phyloP scores from a whole-genome alignment of 2,329 filamentous ascomycete genomes.

The Apiospora koreana region DNA sequence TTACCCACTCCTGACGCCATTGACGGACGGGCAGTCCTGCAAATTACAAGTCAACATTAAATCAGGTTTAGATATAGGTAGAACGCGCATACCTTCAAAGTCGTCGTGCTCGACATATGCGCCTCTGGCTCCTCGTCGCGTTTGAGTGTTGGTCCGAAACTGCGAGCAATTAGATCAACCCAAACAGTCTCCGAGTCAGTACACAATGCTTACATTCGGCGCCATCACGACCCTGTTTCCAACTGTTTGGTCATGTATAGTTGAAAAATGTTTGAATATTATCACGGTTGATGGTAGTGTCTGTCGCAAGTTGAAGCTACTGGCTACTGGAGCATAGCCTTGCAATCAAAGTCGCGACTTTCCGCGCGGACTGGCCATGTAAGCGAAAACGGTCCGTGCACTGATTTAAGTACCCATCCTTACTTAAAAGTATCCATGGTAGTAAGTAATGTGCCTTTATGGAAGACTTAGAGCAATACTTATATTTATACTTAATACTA shows the following conservation, averaged over 20 bases:
- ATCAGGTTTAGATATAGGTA: constrained; percentile 1
- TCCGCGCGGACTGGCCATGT: not conserved
- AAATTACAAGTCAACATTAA: not conserved
- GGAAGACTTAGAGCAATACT: too few species aligned
- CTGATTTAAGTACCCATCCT: not conserved
- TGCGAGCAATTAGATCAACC: constrained; percentile 11
- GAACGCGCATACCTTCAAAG: constrained; percentile 51
- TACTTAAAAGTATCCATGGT: too few species aligned
- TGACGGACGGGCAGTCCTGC: constrained; percentile 84
- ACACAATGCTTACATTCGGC: not conserved
- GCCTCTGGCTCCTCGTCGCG: constrained; percentile 57
- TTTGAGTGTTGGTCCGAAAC: constrained; percentile 41
- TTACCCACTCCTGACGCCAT: constrained; percentile 76
- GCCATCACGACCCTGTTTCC: not conserved
- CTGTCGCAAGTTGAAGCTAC: not conserved
- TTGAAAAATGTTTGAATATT: not conserved
- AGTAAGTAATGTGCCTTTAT: too few species aligned
- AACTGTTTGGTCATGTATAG: not conserved
- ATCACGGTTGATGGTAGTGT: not conserved
- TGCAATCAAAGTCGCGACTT: constrained; percentile 9
- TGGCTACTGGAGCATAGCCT: not conserved
- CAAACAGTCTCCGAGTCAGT: not conserved
- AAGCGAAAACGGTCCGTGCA: not conserved
- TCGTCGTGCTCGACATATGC: constrained; percentile 62
- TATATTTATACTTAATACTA: too few species aligned